phyloP scores from a whole-genome alignment of 441 rosid species.

The Mallotus repandus region DNA sequence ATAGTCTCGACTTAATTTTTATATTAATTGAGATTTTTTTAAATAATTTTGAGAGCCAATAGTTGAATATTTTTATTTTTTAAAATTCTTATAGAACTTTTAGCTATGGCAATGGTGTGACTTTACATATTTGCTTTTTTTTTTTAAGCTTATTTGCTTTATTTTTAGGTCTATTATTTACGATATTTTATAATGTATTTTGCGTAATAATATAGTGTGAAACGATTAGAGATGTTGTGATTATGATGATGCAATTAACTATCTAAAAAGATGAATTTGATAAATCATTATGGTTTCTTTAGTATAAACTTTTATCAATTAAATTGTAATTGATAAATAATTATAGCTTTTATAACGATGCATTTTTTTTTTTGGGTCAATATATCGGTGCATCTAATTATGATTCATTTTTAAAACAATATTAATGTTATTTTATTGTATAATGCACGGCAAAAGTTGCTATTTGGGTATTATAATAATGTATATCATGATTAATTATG shows the following conservation, averaged over 20 bases:
- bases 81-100: background rate
- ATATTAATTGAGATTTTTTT: too few species aligned
- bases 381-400: background rate
- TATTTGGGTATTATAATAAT: too few species aligned
- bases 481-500: background rate
- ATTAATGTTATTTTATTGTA: too few species aligned
- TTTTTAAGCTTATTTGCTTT: background rate
- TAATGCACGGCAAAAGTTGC: background rate
- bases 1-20: too few species aligned
- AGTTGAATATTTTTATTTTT: slow-evolving; percentile 2
- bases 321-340: background rate
- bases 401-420: too few species aligned
- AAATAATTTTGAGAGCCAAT: too few species aligned
- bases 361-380: too few species aligned
- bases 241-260: slow-evolving; percentile 2
- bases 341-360: background rate
- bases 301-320: background rate
- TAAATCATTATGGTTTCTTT: background rate
- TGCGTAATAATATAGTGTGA: background rate
- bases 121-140: too few species aligned
- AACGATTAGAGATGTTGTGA: background rate
- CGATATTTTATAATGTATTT: too few species aligned
- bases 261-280: background rate
- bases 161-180: too few species aligned
- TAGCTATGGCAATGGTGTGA: slow-evolving; percentile 8